phyloP scores from a whole-genome alignment of 2,329 filamentous ascomycete genomes.

The Oidium heveae region DNA sequence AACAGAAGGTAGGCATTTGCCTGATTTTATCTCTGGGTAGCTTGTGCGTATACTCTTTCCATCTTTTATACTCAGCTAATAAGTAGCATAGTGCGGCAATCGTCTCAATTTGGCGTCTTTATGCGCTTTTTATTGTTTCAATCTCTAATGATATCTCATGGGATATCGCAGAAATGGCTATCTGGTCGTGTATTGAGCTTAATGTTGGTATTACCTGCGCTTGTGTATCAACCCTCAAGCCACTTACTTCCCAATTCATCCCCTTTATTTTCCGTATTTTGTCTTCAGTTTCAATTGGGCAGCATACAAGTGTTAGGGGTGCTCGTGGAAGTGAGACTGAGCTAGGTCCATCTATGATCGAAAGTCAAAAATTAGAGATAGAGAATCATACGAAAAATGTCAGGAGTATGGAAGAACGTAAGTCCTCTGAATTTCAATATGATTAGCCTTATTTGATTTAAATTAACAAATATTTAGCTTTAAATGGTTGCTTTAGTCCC shows the following conservation, averaged over 20 bases:
- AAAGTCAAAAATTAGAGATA: neutral
- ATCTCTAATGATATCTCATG: constrained; percentile 1
- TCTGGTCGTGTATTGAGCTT: constrained; percentile 20
- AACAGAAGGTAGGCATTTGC: neutral
- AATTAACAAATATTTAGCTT: too few relatives aligned
- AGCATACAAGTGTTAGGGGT: neutral
- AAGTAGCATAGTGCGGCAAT: constrained; percentile 1
- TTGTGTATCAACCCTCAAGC: constrained; percentile 24
- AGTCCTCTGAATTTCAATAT: too few relatives aligned
- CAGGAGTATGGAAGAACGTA: neutral
- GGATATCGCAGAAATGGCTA: constrained; percentile 1
- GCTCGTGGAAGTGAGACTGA: neutral
- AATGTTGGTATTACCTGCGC: constrained; percentile 25
- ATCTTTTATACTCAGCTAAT: neutral
- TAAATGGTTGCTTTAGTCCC: neutral
- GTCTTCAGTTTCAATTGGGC: neutral
- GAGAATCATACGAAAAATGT: neutral
- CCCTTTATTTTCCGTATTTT: constrained; percentile 2
- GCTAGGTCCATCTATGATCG: neutral
- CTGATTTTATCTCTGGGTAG: constrained; percentile 1
- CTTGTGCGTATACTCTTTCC: neutral
- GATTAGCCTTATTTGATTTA: too few relatives aligned
- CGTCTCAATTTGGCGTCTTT: constrained; percentile 1
- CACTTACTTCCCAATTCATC: constrained; percentile 15
- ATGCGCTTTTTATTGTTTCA: constrained; percentile 1